Base-by-base conservation (phyloP, 108 stramenopile genomes). In the Discostella stelligeroides region DNA sequence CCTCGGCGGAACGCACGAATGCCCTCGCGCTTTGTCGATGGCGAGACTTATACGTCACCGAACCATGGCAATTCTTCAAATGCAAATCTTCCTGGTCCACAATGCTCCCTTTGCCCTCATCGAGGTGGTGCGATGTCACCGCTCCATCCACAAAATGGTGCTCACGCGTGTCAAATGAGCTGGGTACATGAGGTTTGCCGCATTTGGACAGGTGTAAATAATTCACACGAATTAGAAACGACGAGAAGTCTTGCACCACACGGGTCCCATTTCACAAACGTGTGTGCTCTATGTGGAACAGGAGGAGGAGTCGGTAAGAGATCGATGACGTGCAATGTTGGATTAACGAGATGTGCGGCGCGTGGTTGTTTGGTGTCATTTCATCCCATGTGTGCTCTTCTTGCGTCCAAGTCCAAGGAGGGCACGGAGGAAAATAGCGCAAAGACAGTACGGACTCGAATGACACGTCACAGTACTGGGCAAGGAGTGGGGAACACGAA, bases 321-420 rank as follows among this genome's bases (percentile, higher is more conserved):
- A 43, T 17, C 40, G n/a, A 23, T 17, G 18, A 13, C 49, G n/a
- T 56, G 27, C 39, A 56, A 20, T n/a, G 38, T 23, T 4, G 66
- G 79, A 57, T 54, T 92, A 12, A 76, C 85, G 38, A 81, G 63
- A 63, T 92, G 91, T 70, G 87, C 88, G 43, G 88, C 88, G 21
- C 46, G 67, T 23, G 74, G 88, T 34, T 92, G 91, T 62, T 79
- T 60, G 21, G 68, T 89, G 15, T 62, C 73, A 17, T 89, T 92
- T 50, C 91, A 92, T 80, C 88, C 91, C 10, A 88, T 89, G 87
- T 92, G 91, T 70, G 91, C 86, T 38, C 49, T 90, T 21, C 43
- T 88, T 42, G 59, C 86, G 28, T 77, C 85, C 1, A 77, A 70
- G 27, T 77, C 53, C 40, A 62, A 43, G 18, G 28, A 11, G 28